Percentiles rank a stretch among this genome's conserved stretches.
These are phyloP conservation scores for Fallopia convolvulus DNA, from an alignment of 148 eudicot species.

Conservation along the genomic window DNA sequence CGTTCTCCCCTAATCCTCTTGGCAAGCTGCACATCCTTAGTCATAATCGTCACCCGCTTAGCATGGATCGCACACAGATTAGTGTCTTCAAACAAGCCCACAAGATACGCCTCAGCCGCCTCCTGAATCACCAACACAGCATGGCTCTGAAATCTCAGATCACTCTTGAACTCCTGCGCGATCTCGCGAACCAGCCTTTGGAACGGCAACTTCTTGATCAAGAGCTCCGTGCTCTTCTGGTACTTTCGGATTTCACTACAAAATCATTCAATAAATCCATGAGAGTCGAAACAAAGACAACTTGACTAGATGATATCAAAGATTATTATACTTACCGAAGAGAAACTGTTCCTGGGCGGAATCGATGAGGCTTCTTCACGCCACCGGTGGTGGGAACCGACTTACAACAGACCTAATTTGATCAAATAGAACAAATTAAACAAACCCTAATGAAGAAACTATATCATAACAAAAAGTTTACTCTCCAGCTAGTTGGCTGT, in stretches of 20 bases:
- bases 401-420: conserved; percentile 59
- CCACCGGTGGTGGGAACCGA: conserved; percentile 83
- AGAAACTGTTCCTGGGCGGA: conserved; percentile 82
- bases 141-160: background rate
- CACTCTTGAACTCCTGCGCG: background rate
- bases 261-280: too few relatives aligned
- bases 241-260: background rate
- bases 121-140: background rate
- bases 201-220: background rate
- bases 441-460: background rate
- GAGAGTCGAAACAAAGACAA: too few relatives aligned
- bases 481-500: too few relatives aligned
- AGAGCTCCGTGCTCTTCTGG: background rate
- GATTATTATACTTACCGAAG: conserved; percentile 36
- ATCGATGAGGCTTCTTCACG: conserved; percentile 87
- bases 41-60: background rate
- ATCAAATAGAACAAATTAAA: background rate
- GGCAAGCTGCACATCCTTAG: background rate
- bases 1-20: conserved; percentile 3
- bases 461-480: too few relatives aligned
- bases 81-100: background rate
- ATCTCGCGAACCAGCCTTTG: background rate
- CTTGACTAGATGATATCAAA: too few relatives aligned
- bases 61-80: background rate
- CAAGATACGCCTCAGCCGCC: background rate